Evolutionary conservation across 1,284 basidiomycete genomes (phyloP), one percentile per base, ranked within the genome.

Genomic region (Gomphus bonarii): DNA sequence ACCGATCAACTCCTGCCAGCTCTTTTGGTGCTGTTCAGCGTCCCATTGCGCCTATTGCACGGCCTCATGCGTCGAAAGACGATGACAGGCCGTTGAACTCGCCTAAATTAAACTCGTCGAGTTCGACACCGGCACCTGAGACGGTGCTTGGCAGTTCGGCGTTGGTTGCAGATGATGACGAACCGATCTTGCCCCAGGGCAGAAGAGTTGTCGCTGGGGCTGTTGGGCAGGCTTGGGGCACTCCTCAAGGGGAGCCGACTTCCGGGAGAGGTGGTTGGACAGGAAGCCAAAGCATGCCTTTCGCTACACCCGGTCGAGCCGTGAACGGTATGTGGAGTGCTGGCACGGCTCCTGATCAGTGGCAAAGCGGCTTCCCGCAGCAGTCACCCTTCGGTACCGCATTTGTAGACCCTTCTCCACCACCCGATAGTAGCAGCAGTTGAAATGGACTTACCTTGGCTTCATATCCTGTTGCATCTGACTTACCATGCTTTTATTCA

Each of bases 61-160:
- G 75, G 11, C 73, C 69, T 11, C 25, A 50, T 20, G 47, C 22
- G n/a, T 73, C 78, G 30, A 68, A 62, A 51, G 70, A 67, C 30
- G 28, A 77, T 73, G 40, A 77, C 76, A 60, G 79, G 18, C 69
- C 73, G 46, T 69, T 73, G 2, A 77, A 77, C 18, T 82, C 82
- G 5, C 78, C 80, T 1, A 82, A 81, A 14, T 78, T 79, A 5
- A 85, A 82, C 0, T 82, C 84, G 3, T 74, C 72, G 35, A 76
- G 79, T 40, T 76, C 85, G 9, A 82, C 84, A 28, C 84, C 85
- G 4, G 85, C 83, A 64, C 84, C 86, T 3, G 87, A 87, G 65
- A 79, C 80, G 47, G 71, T 81, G n/a, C 70, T 86, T 9, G 86
- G 87, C 14, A 87, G 85, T n/a, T 82, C 82, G 9, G 85, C 87